Percentiles rank a stretch among this genome's conserved stretches.
Conservation (phyloP, 108 stramenopile species). For the Cyclotella sp. region DNA sequence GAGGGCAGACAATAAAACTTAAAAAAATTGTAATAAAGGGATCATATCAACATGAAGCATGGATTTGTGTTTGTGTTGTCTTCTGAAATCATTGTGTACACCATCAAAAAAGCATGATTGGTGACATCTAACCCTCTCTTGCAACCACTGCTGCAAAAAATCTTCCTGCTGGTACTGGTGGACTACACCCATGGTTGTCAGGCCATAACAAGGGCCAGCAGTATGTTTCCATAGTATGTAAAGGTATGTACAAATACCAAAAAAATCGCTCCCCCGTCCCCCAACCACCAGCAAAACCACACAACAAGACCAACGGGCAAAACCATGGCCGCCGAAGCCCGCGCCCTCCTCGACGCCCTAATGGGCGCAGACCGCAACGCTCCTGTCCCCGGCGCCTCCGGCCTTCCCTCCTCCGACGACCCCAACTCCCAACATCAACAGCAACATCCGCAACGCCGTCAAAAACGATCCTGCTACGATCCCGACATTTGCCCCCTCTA, state of each 20-base stretch:
- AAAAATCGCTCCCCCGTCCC: neutral
- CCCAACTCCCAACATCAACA: conserved; percentile 26
- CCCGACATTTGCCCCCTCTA: conserved; percentile 84
- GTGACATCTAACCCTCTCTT: no score
- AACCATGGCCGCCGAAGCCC: conserved; percentile 75
- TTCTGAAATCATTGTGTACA: no score
- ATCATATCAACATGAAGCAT: no score
- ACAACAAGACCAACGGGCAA: neutral
- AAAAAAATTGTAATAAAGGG: no score
- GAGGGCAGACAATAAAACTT: no score
- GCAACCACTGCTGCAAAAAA: no score
- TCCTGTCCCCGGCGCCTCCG: conserved; percentile 51
- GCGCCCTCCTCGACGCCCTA: conserved; percentile 81
- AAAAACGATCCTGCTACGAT: conserved; percentile 83
- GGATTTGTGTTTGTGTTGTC: no score
- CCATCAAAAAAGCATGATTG: no score
- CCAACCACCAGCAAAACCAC: neutral
- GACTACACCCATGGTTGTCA: neutral
- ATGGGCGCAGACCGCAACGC: conserved; percentile 92
- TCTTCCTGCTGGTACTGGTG: neutral
- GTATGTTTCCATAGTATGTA: neutral
- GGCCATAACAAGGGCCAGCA: neutral
- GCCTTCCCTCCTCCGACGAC: conserved; percentile 11
- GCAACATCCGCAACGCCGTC: conserved; percentile 9
- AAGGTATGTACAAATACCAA: neutral